phyloP scores from a whole-genome alignment of 2,329 filamentous ascomycete genomes.

The Botrytis porri region DNA sequence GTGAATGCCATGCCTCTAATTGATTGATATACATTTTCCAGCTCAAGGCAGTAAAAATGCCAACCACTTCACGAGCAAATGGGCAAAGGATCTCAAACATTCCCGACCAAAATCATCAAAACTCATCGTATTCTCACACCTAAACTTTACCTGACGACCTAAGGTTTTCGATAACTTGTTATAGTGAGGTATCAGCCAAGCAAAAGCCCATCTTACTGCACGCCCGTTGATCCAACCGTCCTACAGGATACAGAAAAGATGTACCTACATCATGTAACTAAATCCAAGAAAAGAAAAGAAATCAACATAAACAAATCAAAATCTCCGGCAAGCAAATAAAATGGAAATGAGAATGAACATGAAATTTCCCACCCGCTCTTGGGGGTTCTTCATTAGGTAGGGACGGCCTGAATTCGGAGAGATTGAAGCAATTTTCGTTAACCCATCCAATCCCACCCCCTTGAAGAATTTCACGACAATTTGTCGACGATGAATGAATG shows the following conservation, averaged over 20 bases:
- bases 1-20: neutral
- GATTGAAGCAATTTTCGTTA: neutral
- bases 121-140: neutral
- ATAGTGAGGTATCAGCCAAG: conserved; percentile 5
- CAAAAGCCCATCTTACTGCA: neutral
- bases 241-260: conserved; percentile 1
- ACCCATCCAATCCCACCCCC: no score
- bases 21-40: neutral
- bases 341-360: neutral
- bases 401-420: conserved; percentile 10
- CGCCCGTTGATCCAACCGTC: conserved; percentile 7
- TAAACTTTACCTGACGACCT: neutral
- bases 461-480: neutral
- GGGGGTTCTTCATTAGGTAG: neutral
- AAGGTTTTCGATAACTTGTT: neutral
- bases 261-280: neutral
- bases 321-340: neutral
- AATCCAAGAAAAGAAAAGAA: neutral
- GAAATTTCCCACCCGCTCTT: conserved; percentile 4
- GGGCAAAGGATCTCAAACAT: neutral
- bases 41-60: neutral
- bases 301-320: neutral
- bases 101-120: neutral
- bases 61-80: neutral
- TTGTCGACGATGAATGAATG: neutral